Evolutionary conservation across 139 green algal species (phyloP).

Genomic region (Chlamydomonas sp.): DNA sequence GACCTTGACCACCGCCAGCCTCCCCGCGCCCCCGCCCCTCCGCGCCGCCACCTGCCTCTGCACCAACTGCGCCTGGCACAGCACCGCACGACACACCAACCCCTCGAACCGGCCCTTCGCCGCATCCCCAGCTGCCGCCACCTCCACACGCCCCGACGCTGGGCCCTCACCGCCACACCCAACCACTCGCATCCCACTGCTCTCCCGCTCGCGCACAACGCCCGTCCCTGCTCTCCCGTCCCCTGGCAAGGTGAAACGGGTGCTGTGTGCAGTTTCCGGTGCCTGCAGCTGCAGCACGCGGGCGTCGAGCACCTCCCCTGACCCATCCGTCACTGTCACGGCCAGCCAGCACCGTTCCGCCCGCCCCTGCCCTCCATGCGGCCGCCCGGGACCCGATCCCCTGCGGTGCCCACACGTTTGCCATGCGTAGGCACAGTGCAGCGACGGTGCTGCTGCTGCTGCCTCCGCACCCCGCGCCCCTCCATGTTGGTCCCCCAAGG

Average conservation of each 20-base stretch:
- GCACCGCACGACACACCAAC: neutral
- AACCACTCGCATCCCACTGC: too few relatives aligned
- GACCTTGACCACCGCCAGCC: neutral
- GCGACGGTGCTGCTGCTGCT: neutral
- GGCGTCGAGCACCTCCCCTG: neutral
- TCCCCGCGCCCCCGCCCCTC: neutral
- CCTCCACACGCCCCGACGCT: neutral
- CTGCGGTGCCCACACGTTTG: neutral
- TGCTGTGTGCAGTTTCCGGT: neutral
- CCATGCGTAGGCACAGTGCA: slow-evolving; percentile 36
- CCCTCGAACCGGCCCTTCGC: neutral
- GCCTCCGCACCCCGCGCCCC: neutral
- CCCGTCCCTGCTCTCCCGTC: too few relatives aligned
- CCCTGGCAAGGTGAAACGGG: neutral
- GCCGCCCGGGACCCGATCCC: too few relatives aligned
- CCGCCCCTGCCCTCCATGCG: neutral
- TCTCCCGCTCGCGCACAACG: too few relatives aligned
- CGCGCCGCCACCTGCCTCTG: neutral
- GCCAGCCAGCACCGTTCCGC: slow-evolving; percentile 3
- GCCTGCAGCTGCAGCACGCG: neutral
- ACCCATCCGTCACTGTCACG: neutral
- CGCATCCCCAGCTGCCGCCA: neutral
- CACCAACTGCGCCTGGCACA: neutral
- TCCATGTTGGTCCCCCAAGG: neutral
- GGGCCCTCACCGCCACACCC: neutral